A percentile compares a stretch with the other conserved stretches of the same genome.
phyloP scores from a whole-genome alignment of 2,329 filamentous ascomycete genomes.

The Fusarium sp. region DNA sequence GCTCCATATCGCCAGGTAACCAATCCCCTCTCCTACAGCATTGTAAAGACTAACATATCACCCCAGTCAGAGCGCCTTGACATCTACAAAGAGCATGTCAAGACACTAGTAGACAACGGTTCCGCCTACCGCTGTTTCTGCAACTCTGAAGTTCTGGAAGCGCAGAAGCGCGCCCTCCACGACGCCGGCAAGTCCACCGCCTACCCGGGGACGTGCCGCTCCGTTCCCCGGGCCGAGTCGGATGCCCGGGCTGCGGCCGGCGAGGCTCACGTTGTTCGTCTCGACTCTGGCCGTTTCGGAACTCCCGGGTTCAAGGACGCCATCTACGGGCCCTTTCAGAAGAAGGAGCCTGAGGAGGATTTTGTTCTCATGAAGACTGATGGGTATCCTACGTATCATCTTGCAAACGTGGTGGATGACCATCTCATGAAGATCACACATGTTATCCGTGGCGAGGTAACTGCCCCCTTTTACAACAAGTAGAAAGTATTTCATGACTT shows the following conservation, averaged over 20 bases:
- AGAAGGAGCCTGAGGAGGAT: conserved; percentile 74
- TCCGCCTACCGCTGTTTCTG: conserved; percentile 97
- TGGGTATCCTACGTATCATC: conserved; percentile 93
- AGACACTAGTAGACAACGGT: conserved; percentile 75
- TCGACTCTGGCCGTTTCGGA: conserved; percentile 68
- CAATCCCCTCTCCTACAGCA: neutral
- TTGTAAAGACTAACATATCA: neutral
- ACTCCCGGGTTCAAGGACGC: conserved; percentile 79
- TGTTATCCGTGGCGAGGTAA: conserved; percentile 86
- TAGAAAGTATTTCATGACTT: neutral
- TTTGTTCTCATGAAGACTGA: conserved; percentile 93
- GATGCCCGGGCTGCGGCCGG: conserved; percentile 75
- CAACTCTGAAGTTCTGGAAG: conserved; percentile 75
- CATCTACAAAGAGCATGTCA: conserved; percentile 78
- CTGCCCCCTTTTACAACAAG: neutral
- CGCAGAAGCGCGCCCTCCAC: conserved; percentile 73
- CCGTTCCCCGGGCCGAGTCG: conserved; percentile 75
- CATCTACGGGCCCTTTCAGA: conserved; percentile 78
- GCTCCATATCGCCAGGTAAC: conserved; percentile 87
- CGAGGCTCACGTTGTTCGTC: conserved; percentile 81
- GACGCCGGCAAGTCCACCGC: conserved; percentile 57
- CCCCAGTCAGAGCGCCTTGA: conserved; percentile 80
- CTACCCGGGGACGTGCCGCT: conserved; percentile 76
- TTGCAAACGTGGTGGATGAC: conserved; percentile 97
- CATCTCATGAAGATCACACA: conserved; percentile 96